Base-by-base conservation (phyloP, 2,329 filamentous ascomycete species). In the Fusarium coffeatum region DNA sequence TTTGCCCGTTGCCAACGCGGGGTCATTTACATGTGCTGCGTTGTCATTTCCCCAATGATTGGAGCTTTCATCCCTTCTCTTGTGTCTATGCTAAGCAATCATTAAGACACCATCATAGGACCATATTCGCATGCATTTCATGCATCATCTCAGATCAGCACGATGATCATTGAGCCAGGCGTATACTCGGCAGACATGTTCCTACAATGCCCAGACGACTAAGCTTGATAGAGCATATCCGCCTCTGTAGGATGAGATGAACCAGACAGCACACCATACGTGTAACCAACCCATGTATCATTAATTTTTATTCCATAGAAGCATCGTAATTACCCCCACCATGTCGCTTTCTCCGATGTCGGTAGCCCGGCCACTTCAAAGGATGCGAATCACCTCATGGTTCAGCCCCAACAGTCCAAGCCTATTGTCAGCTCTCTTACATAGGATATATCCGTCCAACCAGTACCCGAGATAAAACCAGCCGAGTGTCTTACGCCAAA, bases 31-130 rank as follows among this genome's bases (percentile, higher is more conserved):
- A 56, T 66, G 49, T 42, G 48, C 23, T 46, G 34, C 40, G 51
- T 48, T 70, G 64, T 71, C 22, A 45, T 20, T 18, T 43, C 16
- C 11, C 20, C 27, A 46, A 46, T 55, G 41, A 61, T 68, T 70
- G 64, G 51, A 46, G 37, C 37, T 53, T 56, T 46, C 51, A 55
- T 25, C 5, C 20, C n/a, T 9, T 55, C 30, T 22, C 22, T 41
- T 20, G 22, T 47, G 34, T 51, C 23, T 22, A 42, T 58, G 20
- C 20, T 58, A 53, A 53, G 37, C 28, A 30, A 53, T 16, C 23
- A 37, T 16, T 30, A 53, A 28, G 32, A 40, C 30, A 16, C 25
- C 22, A 43, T 34, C 10, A n/a, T 22, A 43, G 13, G 34, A 30
- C 30, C 13, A 37, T 27, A 11, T 27, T 15, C 23, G 15, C 20